A percentile compares a stretch with the other conserved stretches of the same genome.
These are phyloP conservation scores for Pistacia atlantica DNA, from an alignment of 345 rosid species.

Conservation along the genomic window DNA sequence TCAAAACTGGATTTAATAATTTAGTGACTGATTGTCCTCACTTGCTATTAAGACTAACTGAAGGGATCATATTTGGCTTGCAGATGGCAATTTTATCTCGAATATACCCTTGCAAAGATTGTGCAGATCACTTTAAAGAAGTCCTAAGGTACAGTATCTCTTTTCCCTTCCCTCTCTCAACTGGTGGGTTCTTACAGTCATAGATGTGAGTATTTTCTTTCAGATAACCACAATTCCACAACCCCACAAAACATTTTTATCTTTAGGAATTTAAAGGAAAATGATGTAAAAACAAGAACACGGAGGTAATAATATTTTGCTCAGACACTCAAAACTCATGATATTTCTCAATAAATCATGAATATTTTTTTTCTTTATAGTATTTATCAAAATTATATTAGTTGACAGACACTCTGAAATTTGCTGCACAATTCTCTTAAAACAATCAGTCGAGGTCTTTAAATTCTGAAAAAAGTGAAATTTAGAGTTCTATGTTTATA, in stretches of 20 bases:
- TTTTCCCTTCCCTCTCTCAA: neutral
- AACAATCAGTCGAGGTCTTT: neutral
- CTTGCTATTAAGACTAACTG: neutral
- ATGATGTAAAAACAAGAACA: too few relatives aligned
- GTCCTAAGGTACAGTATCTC: constrained; percentile 61
- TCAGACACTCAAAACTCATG: too few relatives aligned
- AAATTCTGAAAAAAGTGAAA: neutral
- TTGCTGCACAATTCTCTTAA: too few relatives aligned
- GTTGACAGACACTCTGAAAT: too few relatives aligned
- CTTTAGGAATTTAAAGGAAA: too few relatives aligned
- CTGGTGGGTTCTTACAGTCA: neutral
- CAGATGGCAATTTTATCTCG: constrained; percentile 93
- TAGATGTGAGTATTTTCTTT: constrained; percentile 1
- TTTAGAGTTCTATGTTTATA: neutral
- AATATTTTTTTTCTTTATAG: too few relatives aligned
- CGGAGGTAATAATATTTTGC: too few relatives aligned
- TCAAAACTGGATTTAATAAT: neutral
- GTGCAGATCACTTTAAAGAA: constrained; percentile 96
- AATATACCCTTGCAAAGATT: constrained; percentile 93
- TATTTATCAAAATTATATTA: too few relatives aligned
- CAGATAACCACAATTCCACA: too few relatives aligned
- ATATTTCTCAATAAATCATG: too few relatives aligned
- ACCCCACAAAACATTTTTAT: too few relatives aligned
- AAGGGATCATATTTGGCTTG: constrained; percentile 21
- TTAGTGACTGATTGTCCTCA: neutral